Base-by-base conservation (phyloP, 257 asterid genomes). In the Penstemon newberryi region DNA sequence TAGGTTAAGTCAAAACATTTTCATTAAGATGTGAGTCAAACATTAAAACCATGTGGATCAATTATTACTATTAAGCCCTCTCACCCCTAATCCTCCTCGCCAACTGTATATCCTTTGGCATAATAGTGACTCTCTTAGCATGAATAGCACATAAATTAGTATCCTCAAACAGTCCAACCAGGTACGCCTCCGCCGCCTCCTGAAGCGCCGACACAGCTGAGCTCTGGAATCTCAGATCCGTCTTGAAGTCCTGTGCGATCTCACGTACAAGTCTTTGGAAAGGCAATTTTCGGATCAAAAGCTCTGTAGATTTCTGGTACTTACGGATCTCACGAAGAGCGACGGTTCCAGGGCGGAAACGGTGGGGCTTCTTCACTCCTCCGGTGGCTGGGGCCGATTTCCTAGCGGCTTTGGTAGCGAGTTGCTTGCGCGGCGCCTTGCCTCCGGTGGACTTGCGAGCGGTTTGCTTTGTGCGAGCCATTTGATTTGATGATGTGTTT, bases 301-400 rank as follows among this genome's bases (percentile, higher is more conserved):
- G 69, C 77, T 80, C 84, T 0, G 79, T 72, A 1, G 80, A 75
- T 3, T 79, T 79, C 73, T 79, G 83, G 65, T 75, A 79, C 71
- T 79, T 79, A 36, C 83, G 78, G 69, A 79, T 79, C 45, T 79
- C 83, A 11, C 83, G 78, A 5, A 79, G 80, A 0, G 83, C 83
- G 15, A 75, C 83, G 12, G 83, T 79, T 0, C 83, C 83, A 0
- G 83, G 83, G 43, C 80, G 78, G 80, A 79, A 79, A 1, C 83
- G 78, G 54, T 79, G 83, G 7, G 83, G 83, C 80, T 79, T 79
- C 80, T 79, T 79, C 71, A 79, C 83, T 42, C 84, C 84, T 37
- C 84, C 84, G 59, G 84, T 79, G 10, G 84, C 84, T n/a, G 84
- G 84, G 4, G 84, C 84, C 2, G 81, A 80, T 8, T 79, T 79